Percentiles rank a stretch among this genome's conserved stretches.
Conservation (phyloP, 495 filamentous ascomycete species). For the Margaritispora aquatica region DNA sequence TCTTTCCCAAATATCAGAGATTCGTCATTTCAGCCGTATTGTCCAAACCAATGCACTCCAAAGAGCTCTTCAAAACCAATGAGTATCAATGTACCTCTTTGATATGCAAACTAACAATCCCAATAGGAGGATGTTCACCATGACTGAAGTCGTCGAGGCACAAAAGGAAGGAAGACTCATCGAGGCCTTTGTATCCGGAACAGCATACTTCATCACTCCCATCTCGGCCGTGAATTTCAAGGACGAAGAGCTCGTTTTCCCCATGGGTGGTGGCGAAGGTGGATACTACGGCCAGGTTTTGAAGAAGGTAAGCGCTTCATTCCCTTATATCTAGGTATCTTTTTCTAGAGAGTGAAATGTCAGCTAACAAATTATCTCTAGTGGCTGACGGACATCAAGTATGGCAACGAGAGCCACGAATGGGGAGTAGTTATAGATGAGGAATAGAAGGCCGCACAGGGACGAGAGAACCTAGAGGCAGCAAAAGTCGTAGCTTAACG, state of each 20-base stretch:
- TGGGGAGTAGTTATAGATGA: constrained; percentile 74
- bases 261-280: constrained; percentile 50
- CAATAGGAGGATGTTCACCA: constrained; percentile 69
- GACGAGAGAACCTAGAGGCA: neutral
- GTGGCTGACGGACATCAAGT: constrained; percentile 82
- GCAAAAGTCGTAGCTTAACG: too few species aligned
- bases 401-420: constrained; percentile 67
- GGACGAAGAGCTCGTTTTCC: constrained; percentile 58
- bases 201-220: constrained; percentile 82
- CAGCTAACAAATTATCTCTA: constrained; percentile 46
- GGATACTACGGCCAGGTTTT: constrained; percentile 59
- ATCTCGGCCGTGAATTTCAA: constrained; percentile 67
- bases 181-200: constrained; percentile 78
- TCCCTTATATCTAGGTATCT: constrained; percentile 27
- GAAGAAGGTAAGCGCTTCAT: constrained; percentile 40
- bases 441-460: constrained; percentile 19
- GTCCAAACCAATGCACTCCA: too few species aligned
- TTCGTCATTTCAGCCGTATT: too few species aligned
- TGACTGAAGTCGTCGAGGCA: constrained; percentile 72
- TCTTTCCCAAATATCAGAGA: too few species aligned
- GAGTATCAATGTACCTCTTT: too few species aligned
- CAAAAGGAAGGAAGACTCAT: constrained; percentile 67
- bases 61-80: too few species aligned
- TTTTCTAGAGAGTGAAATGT: neutral
- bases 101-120: too few species aligned